Base-by-base conservation (phyloP, 1,284 basidiomycete species). In the Cutaneotrichosporon sp. region DNA sequence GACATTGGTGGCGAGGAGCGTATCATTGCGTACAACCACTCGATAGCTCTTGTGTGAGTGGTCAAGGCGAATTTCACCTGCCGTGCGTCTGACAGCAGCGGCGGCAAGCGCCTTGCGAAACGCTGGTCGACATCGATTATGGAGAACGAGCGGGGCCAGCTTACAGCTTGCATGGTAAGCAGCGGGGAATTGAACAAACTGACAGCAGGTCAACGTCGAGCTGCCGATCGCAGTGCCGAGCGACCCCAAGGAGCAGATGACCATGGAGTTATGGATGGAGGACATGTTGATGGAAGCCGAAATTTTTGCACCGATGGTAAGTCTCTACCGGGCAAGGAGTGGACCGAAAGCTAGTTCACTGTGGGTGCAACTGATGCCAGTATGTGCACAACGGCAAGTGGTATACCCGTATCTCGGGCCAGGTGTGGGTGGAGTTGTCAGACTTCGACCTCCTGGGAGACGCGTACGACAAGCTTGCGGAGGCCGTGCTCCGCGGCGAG, bases 1-100 rank as follows among this genome's bases (percentile, higher is more conserved):
- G 89, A 87, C 85, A 82, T 95, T 22, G 93, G 92, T 1, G 93
- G 93, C 2, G 93, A 96, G 79, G 81, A 85, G 18, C 85, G 85
- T 62, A 92, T 95, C 66, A 88, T 89, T 72, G 82, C 81, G 5
- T 92, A 95, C 77, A 91, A 87, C 71, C 88, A 88, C 72, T 75
- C 83, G 8, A 84, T 95, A 30, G 93, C 92, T 0, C 70, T 89
- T 1, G 81, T 84, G 73, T 76, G 58, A 66, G 76, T 72, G 26
- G 26, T 26, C 26, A 26, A 26, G 26, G 26, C 26, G 2, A 26
- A 26, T 26, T 26, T 26, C 1, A 26, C 26, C 26, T 5, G 26
- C 14, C 34, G 8, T 36, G 36, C 13, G 1, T 14, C 66, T 40
- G n/a, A 56, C 55, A 22, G 11, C 42, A 76, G 73, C 60, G 93